Conservation (phyloP, 257 asterid species). For the Scutellaria baicalensis region DNA sequence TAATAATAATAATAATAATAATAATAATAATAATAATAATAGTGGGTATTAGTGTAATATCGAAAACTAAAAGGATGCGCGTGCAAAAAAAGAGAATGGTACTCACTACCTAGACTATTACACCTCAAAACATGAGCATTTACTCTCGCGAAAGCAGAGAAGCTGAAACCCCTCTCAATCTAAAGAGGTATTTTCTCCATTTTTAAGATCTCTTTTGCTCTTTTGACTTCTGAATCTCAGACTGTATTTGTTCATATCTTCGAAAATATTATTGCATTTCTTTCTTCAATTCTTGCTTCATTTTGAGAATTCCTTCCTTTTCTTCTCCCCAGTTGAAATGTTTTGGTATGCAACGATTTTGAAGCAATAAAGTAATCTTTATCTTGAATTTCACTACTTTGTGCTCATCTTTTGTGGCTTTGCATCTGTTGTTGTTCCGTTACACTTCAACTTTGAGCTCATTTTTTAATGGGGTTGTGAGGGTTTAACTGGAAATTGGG, state of each 20-base stretch:
- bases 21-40: too few species aligned
- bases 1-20: neutral
- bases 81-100: neutral
- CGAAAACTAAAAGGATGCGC: neutral
- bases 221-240: neutral
- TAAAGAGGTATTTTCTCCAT: conserved; percentile 10
- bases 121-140: neutral
- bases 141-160: neutral
- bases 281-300: neutral
- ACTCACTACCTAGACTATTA: neutral
- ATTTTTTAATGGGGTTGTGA: neutral
- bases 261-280: neutral
- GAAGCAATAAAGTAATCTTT: neutral
- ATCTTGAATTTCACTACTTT: neutral
- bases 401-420: neutral
- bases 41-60: neutral
- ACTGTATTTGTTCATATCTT: neutral
- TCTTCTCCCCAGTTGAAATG: neutral
- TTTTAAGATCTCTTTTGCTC: conserved; percentile 2
- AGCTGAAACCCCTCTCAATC: neutral
- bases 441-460: neutral
- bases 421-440: conserved; percentile 7
- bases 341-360: neutral
- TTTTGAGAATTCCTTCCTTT: neutral
- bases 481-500: conserved; percentile 22